Evolutionary conservation across 805 yeast genomes (phyloP), one percentile per base, ranked within the genome.

Genomic region (Ogataea neopini): DNA sequence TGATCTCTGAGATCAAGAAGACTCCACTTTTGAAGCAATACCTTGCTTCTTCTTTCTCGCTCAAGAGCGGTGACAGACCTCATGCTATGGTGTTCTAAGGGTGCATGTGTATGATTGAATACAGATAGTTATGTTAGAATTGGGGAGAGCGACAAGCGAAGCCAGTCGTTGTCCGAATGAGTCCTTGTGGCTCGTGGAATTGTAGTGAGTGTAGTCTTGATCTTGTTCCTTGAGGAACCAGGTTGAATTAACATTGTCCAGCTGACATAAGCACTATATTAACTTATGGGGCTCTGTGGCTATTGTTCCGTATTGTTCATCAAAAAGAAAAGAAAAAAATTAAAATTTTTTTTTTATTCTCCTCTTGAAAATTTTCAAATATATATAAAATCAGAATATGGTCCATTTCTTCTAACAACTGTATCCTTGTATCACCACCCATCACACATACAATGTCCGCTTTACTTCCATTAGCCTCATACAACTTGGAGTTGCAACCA

Each of bases 21-120:
- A 90, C 96, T 68, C 96, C 97, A 74, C 83, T 89, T 73, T 86
- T 92, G 76, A 88, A 89, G 78, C 96, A 91, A 80, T 92, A 92
- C 87, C 84, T 92, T 73, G 86, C 96, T 64, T 74, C 97, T 66
- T 79, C 96, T 62, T 92, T 92, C 91, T 86, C 97, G 65, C 85
- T 94, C 78, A 91, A 89, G 87, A 83, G 81, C 78, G 98, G 98
- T 77, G 99, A 92, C 83, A 89, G 80, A 77, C 99, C 98, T 70
- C 98, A 92, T 78, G 84, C 87, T 74, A 88, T 94, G 86, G 89
- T 88, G 82, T 92, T 94, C 78, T 92, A 90, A 86, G 65, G 43
- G 49, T 34, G 37, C 23, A 34, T 30, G 34, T 30, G 34, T 30
- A 30, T 30, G 34, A 30, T 30, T 28, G 34, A 30, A 30, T 30